phyloP scores from a whole-genome alignment of 495 filamentous ascomycete genomes.

The Xylaria palmicola region DNA sequence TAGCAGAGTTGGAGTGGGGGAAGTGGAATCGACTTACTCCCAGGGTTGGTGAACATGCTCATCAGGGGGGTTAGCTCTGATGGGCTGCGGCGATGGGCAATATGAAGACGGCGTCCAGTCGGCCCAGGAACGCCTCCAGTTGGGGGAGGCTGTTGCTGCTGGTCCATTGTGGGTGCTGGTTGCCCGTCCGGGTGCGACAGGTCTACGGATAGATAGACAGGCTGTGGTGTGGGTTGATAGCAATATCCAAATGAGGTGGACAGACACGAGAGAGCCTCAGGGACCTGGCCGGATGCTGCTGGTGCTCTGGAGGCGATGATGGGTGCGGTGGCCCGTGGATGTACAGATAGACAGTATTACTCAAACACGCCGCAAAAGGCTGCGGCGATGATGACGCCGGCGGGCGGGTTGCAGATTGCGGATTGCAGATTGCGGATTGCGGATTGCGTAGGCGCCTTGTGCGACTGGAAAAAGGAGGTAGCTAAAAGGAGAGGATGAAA shows the following conservation, averaged over 20 bases:
- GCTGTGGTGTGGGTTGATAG: slow-evolving; percentile 5
- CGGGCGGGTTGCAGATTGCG: no score
- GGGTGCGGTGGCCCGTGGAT: slow-evolving; percentile 16
- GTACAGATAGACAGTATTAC: slow-evolving; percentile 20
- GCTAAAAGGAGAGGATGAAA: slow-evolving; percentile 47
- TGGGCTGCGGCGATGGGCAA: slow-evolving; percentile 94
- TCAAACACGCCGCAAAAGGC: slow-evolving; percentile 6
- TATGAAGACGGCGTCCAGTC: slow-evolving; percentile 87
- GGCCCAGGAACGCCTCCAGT: slow-evolving; percentile 73
- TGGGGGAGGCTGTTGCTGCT: slow-evolving; percentile 60
- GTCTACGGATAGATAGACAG: no score
- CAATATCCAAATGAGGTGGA: slow-evolving; percentile 16
- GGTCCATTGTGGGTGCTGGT: slow-evolving; percentile 65
- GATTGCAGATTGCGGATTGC: no score
- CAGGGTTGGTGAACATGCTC: slow-evolving; percentile 73
- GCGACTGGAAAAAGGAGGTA: slow-evolving; percentile 42
- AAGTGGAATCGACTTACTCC: slow-evolving; percentile 49
- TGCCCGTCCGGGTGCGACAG: slow-evolving; percentile 56
- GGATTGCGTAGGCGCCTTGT: slow-evolving; percentile 34
- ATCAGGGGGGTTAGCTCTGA: slow-evolving; percentile 97
- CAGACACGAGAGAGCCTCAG: slow-evolving; percentile 18
- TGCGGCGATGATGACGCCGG: slow-evolving; percentile 13
- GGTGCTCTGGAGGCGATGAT: slow-evolving; percentile 19
- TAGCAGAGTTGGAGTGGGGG: not conserved
- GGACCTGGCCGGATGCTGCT: slow-evolving; percentile 1